Evolutionary conservation across 2,329 filamentous ascomycete species (phyloP).

Genomic region (Ophiostoma ulmi): DNA sequence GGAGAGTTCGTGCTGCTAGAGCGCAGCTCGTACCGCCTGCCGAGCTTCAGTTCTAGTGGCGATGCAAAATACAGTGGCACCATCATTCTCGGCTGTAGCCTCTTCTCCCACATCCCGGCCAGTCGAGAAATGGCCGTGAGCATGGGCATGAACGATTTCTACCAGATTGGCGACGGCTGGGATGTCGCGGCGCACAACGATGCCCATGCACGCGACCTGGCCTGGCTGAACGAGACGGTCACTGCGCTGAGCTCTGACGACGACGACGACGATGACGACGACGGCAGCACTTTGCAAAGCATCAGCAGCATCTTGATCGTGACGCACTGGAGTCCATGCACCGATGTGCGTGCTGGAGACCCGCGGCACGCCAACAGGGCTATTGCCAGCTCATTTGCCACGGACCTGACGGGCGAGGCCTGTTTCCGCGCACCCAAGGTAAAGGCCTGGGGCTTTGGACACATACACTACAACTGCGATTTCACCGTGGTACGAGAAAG

Average conservation of each 20-base stretch:
- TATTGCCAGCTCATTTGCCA: conserved; percentile 36
- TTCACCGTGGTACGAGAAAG: conserved; percentile 30
- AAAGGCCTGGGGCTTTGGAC: conserved; percentile 45
- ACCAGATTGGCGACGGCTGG: conserved; percentile 31
- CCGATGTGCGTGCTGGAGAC: conserved; percentile 34
- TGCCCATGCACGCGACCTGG: conserved; percentile 38
- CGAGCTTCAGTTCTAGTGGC: conserved; percentile 16
- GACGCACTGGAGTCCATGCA: conserved; percentile 42
- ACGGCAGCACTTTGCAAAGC: conserved; percentile 16
- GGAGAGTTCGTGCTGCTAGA: conserved; percentile 42
- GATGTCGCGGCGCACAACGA: conserved; percentile 36
- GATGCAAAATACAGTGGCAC: conserved; percentile 17
- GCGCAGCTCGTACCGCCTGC: conserved; percentile 30
- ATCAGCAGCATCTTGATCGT: conserved; percentile 35
- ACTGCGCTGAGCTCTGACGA: conserved; percentile 25
- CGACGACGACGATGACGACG: conserved; percentile 30
- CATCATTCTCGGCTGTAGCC: conserved; percentile 37
- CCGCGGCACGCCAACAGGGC: conserved; percentile 34
- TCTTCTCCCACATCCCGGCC: conserved; percentile 45
- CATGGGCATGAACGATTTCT: conserved; percentile 49
- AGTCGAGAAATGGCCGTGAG: conserved; percentile 37
- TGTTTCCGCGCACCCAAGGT: conserved; percentile 38
- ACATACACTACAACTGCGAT: conserved; percentile 46
- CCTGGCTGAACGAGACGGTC: conserved; percentile 39
- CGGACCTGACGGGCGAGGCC: conserved; percentile 36